Evolutionary conservation across 176 grass and related monocot species (phyloP).

Genomic region (Phragmites australis): DNA sequence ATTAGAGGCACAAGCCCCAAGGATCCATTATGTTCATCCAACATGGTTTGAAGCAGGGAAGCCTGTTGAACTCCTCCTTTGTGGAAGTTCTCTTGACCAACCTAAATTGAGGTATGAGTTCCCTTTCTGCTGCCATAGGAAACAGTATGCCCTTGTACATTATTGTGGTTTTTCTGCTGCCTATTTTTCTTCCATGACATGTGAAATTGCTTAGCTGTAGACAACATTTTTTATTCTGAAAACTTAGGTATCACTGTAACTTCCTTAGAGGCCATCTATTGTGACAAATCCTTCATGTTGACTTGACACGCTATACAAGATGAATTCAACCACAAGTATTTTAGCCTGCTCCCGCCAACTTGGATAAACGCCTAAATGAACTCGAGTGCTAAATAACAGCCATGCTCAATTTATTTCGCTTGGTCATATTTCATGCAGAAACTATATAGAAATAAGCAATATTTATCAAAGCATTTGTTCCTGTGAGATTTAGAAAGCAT

Average conservation of each 20-base stretch:
- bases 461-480: neutral
- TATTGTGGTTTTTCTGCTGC: neutral
- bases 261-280: neutral
- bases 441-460: neutral
- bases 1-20: slow-evolving; percentile 79
- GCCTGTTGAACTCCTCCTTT: slow-evolving; percentile 72
- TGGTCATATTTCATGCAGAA: neutral
- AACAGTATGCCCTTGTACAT: slow-evolving; percentile 4
- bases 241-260: neutral
- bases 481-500: neutral
- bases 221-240: slow-evolving; percentile 19
- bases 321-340: slow-evolving; percentile 3
- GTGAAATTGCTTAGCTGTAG: neutral
- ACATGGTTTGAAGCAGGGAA: slow-evolving; percentile 92
- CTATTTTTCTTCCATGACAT: neutral
- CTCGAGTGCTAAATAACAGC: neutral
- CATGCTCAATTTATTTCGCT: slow-evolving; percentile 7
- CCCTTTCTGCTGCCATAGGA: neutral
- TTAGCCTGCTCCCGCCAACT: slow-evolving; percentile 7
- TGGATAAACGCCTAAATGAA: slow-evolving; percentile 6
- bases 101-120: slow-evolving; percentile 75
- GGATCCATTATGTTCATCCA: slow-evolving; percentile 89
- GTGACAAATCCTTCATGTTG: neutral
- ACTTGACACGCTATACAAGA: neutral
- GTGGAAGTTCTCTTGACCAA: slow-evolving; percentile 86